Evolutionary conservation across 768 basidiomycete genomes (phyloP).

Genomic region (Russula earlei): DNA sequence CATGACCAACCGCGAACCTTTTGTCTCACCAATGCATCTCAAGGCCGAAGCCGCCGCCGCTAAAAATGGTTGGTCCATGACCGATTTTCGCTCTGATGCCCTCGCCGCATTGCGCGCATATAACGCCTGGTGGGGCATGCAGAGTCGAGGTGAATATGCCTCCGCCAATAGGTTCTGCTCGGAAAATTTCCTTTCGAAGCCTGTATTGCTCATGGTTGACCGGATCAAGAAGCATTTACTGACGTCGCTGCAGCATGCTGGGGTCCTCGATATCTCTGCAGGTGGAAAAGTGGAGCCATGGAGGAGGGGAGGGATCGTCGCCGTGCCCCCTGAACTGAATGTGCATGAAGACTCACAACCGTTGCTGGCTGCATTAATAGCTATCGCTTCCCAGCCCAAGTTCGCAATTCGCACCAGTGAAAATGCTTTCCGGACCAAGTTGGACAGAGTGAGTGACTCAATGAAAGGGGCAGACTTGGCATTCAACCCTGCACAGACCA

Average conservation of each 20-base stretch:
- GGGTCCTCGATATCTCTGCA: constrained; percentile 74
- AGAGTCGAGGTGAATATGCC: constrained; percentile 52
- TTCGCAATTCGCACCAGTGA: constrained; percentile 74
- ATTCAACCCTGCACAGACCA: constrained; percentile 40
- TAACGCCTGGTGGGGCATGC: constrained; percentile 70
- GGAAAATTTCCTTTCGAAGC: constrained; percentile 83
- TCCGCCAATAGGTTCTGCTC: constrained; percentile 66
- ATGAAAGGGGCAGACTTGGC: constrained; percentile 3
- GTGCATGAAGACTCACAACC: constrained; percentile 65
- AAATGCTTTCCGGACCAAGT: constrained; percentile 58
- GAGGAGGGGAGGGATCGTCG: constrained; percentile 28
- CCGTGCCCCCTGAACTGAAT: constrained; percentile 61
- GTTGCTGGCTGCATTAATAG: constrained; percentile 72
- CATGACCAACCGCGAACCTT: constrained; percentile 83
- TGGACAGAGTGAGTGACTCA: constrained; percentile 60
- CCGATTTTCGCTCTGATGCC: constrained; percentile 76
- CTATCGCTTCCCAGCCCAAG: constrained; percentile 82
- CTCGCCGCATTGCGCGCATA: constrained; percentile 73
- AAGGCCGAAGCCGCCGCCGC: constrained; percentile 59
- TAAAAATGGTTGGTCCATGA: constrained; percentile 72
- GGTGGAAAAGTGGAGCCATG: constrained; percentile 39
- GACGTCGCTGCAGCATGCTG: constrained; percentile 65
- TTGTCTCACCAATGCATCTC: constrained; percentile 71
- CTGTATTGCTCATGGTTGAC: constrained; percentile 72
- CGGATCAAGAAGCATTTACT: constrained; percentile 74